These are phyloP conservation scores for Scedosporium minutisporum DNA, from an alignment of 2,329 filamentous ascomycete species.

Conservation along the genomic window DNA sequence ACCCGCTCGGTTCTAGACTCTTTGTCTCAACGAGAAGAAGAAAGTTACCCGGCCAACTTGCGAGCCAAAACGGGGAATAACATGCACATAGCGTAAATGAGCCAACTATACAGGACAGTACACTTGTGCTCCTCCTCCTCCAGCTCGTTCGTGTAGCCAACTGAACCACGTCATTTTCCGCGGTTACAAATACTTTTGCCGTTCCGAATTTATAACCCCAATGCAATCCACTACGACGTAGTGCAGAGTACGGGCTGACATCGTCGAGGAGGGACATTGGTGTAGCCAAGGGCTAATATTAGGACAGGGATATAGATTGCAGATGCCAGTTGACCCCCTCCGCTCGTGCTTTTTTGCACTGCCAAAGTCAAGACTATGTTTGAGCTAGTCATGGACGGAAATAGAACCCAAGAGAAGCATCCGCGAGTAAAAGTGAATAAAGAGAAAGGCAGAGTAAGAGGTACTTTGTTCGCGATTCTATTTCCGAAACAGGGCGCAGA, in stretches of 20 bases:
- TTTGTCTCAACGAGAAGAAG: too few species aligned
- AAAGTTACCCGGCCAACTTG: too few species aligned
- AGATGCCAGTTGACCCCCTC: neutral
- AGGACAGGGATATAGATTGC: neutral
- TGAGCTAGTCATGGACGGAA: neutral
- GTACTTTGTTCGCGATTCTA: too few species aligned
- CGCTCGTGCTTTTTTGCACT: neutral
- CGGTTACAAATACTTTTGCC: neutral
- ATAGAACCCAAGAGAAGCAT: neutral
- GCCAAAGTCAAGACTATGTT: neutral
- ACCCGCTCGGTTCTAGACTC: too few species aligned
- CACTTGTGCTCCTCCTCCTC: neutral
- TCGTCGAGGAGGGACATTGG: neutral
- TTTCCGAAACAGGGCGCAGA: too few species aligned
- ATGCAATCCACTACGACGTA: neutral
- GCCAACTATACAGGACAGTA: too few species aligned
- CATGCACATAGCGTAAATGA: neutral
- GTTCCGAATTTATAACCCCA: neutral
- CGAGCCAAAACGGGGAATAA: neutral
- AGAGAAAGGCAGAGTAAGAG: too few species aligned
- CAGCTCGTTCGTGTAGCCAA: neutral
- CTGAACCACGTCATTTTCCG: neutral
- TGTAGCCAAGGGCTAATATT: too few species aligned
- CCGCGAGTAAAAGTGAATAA: too few species aligned
- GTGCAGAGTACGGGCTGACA: neutral